These are phyloP conservation scores for Pleurotus salmoneostramineus DNA, from an alignment of 768 basidiomycete genomes.

Conservation along the genomic window DNA sequence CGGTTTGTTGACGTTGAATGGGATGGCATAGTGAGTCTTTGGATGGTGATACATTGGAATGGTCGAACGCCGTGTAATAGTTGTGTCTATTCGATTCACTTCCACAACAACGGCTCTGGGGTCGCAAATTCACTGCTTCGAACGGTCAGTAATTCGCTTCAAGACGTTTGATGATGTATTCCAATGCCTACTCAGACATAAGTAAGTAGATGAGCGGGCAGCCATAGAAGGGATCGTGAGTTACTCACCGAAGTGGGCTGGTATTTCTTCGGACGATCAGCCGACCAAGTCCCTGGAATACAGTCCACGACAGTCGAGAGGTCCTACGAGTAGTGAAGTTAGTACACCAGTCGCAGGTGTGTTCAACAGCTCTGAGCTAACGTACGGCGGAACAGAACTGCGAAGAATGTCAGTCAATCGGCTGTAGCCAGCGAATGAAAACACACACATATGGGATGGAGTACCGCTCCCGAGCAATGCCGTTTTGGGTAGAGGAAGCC, in stretches of 20 bases:
- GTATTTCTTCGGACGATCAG: conserved; percentile 44
- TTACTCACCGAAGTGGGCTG: conserved; percentile 38
- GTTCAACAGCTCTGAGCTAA: neutral
- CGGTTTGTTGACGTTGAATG: no score
- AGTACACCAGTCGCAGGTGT: neutral
- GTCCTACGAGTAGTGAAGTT: conserved; percentile 23
- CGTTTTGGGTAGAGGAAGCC: conserved; percentile 14
- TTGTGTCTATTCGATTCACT: no score
- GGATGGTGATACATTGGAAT: no score
- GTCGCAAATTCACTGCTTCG: no score
- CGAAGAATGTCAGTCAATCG: neutral
- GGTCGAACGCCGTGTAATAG: no score
- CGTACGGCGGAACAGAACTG: conserved; percentile 31
- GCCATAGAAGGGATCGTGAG: neutral
- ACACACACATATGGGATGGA: conserved; percentile 57
- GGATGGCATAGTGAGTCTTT: no score
- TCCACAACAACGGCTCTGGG: no score
- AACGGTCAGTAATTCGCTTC: conserved; percentile 27
- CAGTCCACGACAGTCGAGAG: conserved; percentile 39
- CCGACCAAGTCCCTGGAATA: conserved; percentile 48
- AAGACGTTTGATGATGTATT: conserved; percentile 36
- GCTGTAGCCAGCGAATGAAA: neutral
- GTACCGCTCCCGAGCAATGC: conserved; percentile 47
- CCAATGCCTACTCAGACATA: conserved; percentile 24
- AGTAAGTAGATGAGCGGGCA: neutral